These are phyloP conservation scores for Gossypium schwendimanii DNA, from an alignment of 441 rosid species.

Conservation along the genomic window DNA sequence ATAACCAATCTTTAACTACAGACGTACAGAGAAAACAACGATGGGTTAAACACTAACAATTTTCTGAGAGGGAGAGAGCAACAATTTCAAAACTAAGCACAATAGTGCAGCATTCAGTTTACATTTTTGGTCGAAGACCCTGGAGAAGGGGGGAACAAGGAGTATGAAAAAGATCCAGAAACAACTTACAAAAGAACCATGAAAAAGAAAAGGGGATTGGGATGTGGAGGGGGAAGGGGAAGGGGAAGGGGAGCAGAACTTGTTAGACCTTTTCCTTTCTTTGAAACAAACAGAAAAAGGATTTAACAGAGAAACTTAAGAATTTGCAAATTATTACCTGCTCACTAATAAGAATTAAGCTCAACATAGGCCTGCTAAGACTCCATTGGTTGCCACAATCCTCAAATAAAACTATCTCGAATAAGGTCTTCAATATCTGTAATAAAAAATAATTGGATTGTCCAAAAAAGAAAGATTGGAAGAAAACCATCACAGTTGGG, in stretches of 20 bases:
- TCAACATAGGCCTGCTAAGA: constrained; percentile 95
- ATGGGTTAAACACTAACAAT: not conserved
- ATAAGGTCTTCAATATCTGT: constrained; percentile 85
- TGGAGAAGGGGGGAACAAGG: not conserved
- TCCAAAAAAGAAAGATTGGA: not conserved
- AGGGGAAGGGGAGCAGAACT: not conserved
- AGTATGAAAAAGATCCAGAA: not conserved
- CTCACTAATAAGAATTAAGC: constrained; percentile 83
- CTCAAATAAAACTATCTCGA: constrained; percentile 92
- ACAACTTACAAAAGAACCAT: not conserved
- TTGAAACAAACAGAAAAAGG: not conserved
- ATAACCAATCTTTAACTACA: not conserved
- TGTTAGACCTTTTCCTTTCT: not conserved
- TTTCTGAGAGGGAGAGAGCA: not conserved
- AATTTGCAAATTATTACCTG: constrained; percentile 43
- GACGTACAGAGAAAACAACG: not conserved
- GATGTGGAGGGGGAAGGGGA: not conserved
- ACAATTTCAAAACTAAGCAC: not conserved
- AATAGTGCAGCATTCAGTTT: not conserved
- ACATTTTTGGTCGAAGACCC: not conserved
- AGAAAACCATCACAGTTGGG: not conserved
- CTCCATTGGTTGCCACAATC: constrained; percentile 99
- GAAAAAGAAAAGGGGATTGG: not conserved
- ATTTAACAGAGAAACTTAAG: not conserved
- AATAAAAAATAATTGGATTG: not conserved